Conservation (phyloP, 805 yeast genomes). For the Saccharomycopsis olivae region DNA sequence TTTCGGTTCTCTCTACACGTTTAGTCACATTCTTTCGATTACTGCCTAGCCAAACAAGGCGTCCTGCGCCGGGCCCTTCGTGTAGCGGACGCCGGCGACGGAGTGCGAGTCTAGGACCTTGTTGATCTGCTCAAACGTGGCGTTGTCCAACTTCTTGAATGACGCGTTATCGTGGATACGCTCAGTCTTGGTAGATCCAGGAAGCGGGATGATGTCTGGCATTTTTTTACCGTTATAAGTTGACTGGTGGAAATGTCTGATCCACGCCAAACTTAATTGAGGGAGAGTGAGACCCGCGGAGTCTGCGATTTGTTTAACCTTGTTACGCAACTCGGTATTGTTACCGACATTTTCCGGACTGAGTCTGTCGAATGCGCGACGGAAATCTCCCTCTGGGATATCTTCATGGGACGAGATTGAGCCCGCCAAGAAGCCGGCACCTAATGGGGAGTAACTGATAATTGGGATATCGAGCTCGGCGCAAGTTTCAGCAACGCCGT, state of each 20-base stretch:
- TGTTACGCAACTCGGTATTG: conserved; percentile 40
- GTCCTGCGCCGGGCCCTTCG: too few species aligned
- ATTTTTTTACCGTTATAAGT: conserved; percentile 18
- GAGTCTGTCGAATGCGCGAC: conserved; percentile 46
- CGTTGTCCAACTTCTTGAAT: conserved; percentile 37
- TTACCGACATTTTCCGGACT: conserved; percentile 41
- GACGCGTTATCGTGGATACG: conserved; percentile 55
- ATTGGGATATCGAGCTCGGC: conserved; percentile 52
- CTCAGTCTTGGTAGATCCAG: conserved; percentile 53
- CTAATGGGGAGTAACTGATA: conserved; percentile 76
- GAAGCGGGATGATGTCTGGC: conserved; percentile 65
- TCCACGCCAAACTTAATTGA: conserved; percentile 65
- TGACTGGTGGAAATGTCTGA: conserved; percentile 32
- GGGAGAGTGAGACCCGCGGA: conserved; percentile 39
- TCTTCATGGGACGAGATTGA: conserved; percentile 36
- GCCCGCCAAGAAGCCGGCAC: conserved; percentile 72
- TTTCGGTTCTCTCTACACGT: too few species aligned
- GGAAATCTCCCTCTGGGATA: too few species aligned
- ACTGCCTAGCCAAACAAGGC: too few species aligned
- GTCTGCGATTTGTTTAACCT: conserved; percentile 39
- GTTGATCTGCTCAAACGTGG: conserved; percentile 45
- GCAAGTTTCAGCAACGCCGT: conserved; percentile 55
- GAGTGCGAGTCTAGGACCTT: conserved; percentile 31
- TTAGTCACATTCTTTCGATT: too few species aligned
- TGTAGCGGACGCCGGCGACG: conserved; percentile 50